A percentile compares a stretch with the other conserved stretches of the same genome.
Evolutionary conservation across 768 basidiomycete species (phyloP).

Genomic region (Boletus sp.): DNA sequence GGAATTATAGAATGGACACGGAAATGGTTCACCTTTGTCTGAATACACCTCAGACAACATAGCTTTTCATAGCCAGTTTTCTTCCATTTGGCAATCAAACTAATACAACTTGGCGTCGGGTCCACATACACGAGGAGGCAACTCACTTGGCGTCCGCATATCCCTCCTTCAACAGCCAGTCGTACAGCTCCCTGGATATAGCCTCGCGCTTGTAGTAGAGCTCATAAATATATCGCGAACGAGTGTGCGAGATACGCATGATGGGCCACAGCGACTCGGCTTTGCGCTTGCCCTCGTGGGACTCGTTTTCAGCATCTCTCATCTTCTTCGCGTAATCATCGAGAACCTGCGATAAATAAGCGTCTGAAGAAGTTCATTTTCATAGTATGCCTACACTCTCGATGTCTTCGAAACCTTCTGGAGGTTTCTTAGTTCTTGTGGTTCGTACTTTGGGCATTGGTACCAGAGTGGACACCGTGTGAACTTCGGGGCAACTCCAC

Average conservation of each 20-base stretch:
- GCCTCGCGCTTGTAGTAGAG: constrained; percentile 98
- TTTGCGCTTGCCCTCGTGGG: constrained; percentile 97
- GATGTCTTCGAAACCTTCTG: constrained; percentile 95
- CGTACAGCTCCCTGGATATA: constrained; percentile 87
- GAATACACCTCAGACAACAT: constrained; percentile 95
- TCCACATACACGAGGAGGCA: not conserved
- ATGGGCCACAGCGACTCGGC: constrained; percentile 94
- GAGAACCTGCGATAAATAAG: constrained; percentile 60
- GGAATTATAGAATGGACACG: constrained; percentile 1
- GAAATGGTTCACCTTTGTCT: constrained; percentile 63
- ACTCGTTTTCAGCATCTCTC: constrained; percentile 98
- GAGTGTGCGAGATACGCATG: constrained; percentile 95
- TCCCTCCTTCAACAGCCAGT: constrained; percentile 96
- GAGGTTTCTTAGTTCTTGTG: constrained; percentile 87
- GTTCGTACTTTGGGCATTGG: constrained; percentile 93
- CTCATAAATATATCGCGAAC: constrained; percentile 96
- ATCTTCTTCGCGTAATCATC: constrained; percentile 99
- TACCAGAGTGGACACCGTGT: constrained; percentile 12
- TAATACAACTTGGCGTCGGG: constrained; percentile 31
- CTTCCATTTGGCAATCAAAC: constrained; percentile 99
- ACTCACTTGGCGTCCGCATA: constrained; percentile 95
- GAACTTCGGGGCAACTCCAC: constrained; percentile 3
- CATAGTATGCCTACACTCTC: constrained; percentile 52
- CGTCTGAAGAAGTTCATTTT: not conserved
- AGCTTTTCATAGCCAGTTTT: constrained; percentile 98